Base-by-base conservation (phyloP, 495 filamentous ascomycete species). In the Neurospora sublineolata region DNA sequence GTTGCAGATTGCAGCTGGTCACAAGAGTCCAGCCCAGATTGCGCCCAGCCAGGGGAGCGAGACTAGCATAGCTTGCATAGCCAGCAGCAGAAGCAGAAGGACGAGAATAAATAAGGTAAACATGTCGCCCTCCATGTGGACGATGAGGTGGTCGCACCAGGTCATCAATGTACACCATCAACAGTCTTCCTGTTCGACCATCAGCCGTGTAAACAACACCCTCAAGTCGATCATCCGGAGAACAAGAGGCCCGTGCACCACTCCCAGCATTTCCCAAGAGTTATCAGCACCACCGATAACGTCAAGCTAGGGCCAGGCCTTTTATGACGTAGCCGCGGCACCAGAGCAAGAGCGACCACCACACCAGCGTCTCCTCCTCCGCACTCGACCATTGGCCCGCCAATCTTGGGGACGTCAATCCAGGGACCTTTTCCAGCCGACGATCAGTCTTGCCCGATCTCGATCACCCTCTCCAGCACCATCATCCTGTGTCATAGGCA, bases 291-390 rank as follows among this genome's bases (percentile, higher is more conserved):
- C 52, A 27, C 52, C 52, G 52, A 64, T 33, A 33, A 33, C 46
- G 46, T 64, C 52, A 64, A 78, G 77, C 77, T 78, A 78, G 76
- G 73, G 77, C 67, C 76, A 75, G 69, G 77, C 78, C 77, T 70
- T 77, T 67, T 67, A 77, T 76, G 76, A 78, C 77, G 77, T 78
- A 75, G 42, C 74, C 71, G 70, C 23, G 14, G 27, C 23, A 52
- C 44, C 23, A 10, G 8, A 52, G 44, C n/a, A 23, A 27, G n/a
- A 52, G 44, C 44, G 44, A 23, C n/a, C n/a, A 23, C 20, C n/a
- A 23, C 20, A 36, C 33, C 33, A 58, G 46, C 46, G 46, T 33
- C 52, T 33, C 52, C 52, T 60, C 12, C 52, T 64, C 52, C 52
- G 52, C 52, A 64, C 52, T 58, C 52, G 52, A 18, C 52, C 52